Base-by-base conservation (phyloP, 768 basidiomycete genomes). In the Cyathus striatus region DNA sequence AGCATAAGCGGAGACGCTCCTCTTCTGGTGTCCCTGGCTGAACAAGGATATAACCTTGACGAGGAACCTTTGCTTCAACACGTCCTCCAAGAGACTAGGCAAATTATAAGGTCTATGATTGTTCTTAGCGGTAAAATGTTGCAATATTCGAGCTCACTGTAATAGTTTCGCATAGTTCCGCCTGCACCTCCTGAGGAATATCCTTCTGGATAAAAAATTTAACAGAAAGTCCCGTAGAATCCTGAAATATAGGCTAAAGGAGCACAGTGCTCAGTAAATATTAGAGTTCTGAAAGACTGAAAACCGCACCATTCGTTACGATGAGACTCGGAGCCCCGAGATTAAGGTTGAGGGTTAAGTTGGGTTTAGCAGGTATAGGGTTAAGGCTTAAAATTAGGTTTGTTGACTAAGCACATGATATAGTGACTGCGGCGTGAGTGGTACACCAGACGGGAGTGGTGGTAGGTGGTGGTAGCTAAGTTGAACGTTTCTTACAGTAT, bases 141-240 rank as follows among this genome's bases (percentile, higher is more conserved):
- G 30, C 12, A 12, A 32, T 32, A 32, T 12, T 32, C 16, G 16
- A 16, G 22, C 73, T 27, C 43, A 88, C 86, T 0, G 84, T 78
- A 40, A 89, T 85, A 12, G 75, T 82, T 58, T 87, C 84, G 53
- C 80, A 82, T 23, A 89, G 60, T 47, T 88, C 82, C 14, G 81
- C 79, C 51, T 85, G 83, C 17, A 79, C 68, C 50, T 82, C 78
- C 44, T 81, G 71, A 3, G 77, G 62, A 6, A 90, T 68, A 58
- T 90, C 86, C 54, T 86, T 87, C 56, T 90, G 87, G 16, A 90
- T 76, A 59, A 90, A 90, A 57, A 90, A 90, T 55, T 90, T 90
- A 70, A 87, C 63, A 2, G 85, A 75, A 40, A 85, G 60, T 27
- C 80, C 81, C 53, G 73, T 77, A 48, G 52, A 59, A 51, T 86